phyloP scores from a whole-genome alignment of 163 green algal species.

The Scenedesmus sp. region DNA sequence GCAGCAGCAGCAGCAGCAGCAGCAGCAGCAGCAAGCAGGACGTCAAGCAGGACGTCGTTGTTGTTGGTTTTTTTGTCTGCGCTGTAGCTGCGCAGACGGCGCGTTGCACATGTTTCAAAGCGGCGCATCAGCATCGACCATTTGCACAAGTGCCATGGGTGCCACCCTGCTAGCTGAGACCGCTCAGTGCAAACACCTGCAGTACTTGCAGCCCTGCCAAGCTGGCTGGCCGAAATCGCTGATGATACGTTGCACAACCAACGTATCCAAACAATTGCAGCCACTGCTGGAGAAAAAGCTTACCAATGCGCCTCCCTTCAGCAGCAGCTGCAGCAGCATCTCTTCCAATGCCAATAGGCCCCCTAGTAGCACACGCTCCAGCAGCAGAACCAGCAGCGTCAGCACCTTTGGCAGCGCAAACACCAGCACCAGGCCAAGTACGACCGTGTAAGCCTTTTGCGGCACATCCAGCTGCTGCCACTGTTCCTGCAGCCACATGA shows the following conservation, averaged over 20 bases:
- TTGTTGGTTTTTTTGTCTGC: too few species aligned
- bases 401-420: conserved; percentile 27
- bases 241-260: too few species aligned
- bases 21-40: background rate
- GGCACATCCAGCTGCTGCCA: conserved; percentile 6
- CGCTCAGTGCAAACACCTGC: too few species aligned
- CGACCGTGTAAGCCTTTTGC: conserved; percentile 16
- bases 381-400: background rate
- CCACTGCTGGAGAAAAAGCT: background rate
- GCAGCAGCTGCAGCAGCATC: conserved; percentile 35
- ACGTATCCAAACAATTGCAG: background rate
- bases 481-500: background rate
- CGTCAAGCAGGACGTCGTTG: too few species aligned
- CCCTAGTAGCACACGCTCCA: conserved; percentile 38
- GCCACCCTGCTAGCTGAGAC: too few species aligned
- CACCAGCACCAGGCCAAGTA: background rate
- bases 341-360: conserved; percentile 26
- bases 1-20: background rate
- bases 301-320: conserved; percentile 31
- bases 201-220: too few species aligned
- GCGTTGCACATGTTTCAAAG: too few species aligned
- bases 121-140: too few species aligned
- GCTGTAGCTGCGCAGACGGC: too few species aligned
- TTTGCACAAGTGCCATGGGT: too few species aligned
- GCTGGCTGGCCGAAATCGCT: too few species aligned